Conservation (phyloP, 192 early-diverging fungal genomes). For the Umbelopsis sp. region DNA sequence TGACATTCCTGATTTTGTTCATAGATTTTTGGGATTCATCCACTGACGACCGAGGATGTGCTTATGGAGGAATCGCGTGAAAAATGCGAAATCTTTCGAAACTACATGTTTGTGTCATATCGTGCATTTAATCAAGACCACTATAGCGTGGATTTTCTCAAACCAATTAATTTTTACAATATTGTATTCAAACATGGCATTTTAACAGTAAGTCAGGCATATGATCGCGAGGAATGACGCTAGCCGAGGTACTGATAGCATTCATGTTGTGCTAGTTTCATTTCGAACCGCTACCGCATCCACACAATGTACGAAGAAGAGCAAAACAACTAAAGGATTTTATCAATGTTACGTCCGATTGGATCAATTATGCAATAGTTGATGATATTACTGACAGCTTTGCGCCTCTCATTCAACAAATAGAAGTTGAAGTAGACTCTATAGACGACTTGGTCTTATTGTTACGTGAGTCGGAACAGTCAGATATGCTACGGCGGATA, state of each 20-base stretch:
- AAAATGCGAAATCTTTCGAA: constrained; percentile 87
- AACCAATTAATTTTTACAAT: constrained; percentile 70
- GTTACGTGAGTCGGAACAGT: constrained; percentile 47
- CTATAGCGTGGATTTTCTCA: constrained; percentile 62
- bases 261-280: constrained; percentile 55
- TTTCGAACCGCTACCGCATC: constrained; percentile 54
- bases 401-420: constrained; percentile 59
- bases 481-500: constrained; percentile 76
- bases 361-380: constrained; percentile 79
- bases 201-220: constrained; percentile 52
- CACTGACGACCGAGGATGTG: constrained; percentile 89
- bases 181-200: constrained; percentile 75
- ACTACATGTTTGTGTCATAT: constrained; percentile 95
- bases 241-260: neutral
- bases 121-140: constrained; percentile 74
- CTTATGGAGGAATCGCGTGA: constrained; percentile 85
- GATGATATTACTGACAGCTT: constrained; percentile 82
- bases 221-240: neutral
- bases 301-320: constrained; percentile 64
- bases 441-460: constrained; percentile 82
- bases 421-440: constrained; percentile 76
- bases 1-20: neutral
- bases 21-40: constrained; percentile 73
- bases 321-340: constrained; percentile 60
- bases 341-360: constrained; percentile 54